These are phyloP conservation scores for Huntiella savannae DNA, from an alignment of 2,329 filamentous ascomycete genomes.

Conservation along the genomic window DNA sequence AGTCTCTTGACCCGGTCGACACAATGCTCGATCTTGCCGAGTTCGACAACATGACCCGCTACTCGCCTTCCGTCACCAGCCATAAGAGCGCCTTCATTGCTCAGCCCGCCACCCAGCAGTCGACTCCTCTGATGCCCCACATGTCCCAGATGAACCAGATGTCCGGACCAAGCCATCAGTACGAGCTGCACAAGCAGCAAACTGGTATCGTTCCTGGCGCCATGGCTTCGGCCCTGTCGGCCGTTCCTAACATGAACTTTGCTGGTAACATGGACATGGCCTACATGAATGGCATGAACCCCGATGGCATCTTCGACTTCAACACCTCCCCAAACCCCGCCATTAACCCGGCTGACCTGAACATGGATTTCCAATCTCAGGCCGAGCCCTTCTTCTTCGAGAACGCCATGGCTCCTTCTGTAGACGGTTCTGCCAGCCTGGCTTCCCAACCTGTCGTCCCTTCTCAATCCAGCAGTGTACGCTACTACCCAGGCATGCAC, in stretches of 20 bases:
- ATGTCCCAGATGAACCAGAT: conserved; percentile 32
- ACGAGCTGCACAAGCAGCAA: conserved; percentile 88
- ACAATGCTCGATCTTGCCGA: conserved; percentile 40
- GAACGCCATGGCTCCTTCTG: conserved; percentile 15
- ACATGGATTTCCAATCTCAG: conserved; percentile 35
- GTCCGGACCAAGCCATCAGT: conserved; percentile 77
- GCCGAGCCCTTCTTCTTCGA: conserved; percentile 48
- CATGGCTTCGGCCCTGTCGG: conserved; percentile 55
- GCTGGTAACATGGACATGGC: conserved; percentile 29
- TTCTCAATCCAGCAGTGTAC: conserved; percentile 34
- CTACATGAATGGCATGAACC: conserved; percentile 35
- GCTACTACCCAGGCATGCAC: conserved; percentile 86
- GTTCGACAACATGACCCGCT: conserved; percentile 40
- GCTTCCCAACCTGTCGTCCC: conserved; percentile 29
- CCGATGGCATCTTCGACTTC: conserved; percentile 54
- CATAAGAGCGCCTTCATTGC: conserved; percentile 33
- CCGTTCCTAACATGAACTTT: conserved; percentile 33
- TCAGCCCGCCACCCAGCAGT: conserved; percentile 31
- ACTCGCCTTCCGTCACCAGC: conserved; percentile 40
- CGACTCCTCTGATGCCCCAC: conserved; percentile 34
- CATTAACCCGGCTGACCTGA: conserved; percentile 43
- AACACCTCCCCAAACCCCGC: conserved; percentile 46
- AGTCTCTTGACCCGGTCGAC: conserved; percentile 34
- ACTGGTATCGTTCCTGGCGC: conserved; percentile 80
- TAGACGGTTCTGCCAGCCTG: conserved; percentile 28